Evolutionary conservation across 2,329 filamentous ascomycete genomes (phyloP).

Genomic region (Lasiodiplodia citricola): DNA sequence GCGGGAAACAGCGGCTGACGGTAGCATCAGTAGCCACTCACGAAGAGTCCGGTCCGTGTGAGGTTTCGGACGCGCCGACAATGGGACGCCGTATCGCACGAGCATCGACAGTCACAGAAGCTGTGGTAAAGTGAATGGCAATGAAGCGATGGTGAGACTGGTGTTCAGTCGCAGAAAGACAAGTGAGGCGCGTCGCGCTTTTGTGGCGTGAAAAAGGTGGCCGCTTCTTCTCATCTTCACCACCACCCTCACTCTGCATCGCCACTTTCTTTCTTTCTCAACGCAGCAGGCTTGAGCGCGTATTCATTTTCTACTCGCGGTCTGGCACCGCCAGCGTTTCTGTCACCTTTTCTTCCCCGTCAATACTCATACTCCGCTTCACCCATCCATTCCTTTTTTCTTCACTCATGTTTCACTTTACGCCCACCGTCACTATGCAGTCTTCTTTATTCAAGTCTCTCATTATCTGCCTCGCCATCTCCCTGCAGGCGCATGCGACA

Average conservation of each 20-base stretch:
- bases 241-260: neutral
- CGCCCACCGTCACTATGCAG: neutral
- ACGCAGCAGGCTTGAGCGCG: neutral
- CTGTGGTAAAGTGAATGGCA: neutral
- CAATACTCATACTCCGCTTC: neutral
- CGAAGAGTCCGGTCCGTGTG: too few relatives aligned
- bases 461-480: conserved; percentile 30
- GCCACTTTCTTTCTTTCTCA: neutral
- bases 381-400: neutral
- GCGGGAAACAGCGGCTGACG: neutral
- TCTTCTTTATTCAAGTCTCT: conserved; percentile 28
- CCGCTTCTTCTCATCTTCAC: neutral
- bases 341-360: neutral
- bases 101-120: neutral
- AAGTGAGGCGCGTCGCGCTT: neutral
- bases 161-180: neutral
- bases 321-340: neutral
- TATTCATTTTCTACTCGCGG: neutral
- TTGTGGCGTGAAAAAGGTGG: neutral
- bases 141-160: neutral
- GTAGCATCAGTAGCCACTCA: neutral
- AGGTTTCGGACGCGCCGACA: neutral
- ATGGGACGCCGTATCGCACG: neutral
- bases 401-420: neutral
- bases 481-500: conserved; percentile 57